phyloP scores from a whole-genome alignment of 2,329 filamentous ascomycete species.

The Corynespora cassiicola region DNA sequence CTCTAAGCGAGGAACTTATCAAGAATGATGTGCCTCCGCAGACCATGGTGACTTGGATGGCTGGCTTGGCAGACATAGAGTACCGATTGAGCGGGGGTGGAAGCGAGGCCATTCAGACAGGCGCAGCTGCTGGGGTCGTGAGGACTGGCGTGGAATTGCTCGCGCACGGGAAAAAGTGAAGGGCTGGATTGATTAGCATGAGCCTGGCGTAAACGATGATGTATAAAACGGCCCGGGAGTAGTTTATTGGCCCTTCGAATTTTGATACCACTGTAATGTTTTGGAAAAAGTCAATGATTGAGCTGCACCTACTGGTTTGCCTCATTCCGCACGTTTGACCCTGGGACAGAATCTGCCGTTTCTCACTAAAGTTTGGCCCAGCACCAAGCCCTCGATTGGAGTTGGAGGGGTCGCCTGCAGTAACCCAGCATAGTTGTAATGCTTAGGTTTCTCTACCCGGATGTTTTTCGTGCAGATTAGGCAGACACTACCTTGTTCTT shows the following conservation, averaged over 20 bases:
- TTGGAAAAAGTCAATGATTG: no score
- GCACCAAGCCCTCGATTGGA: no score
- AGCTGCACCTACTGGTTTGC: no score
- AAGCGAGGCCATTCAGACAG: constrained; percentile 87
- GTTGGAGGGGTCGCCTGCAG: no score
- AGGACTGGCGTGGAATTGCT: constrained; percentile 81
- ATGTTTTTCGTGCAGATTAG: no score
- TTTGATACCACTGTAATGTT: no score
- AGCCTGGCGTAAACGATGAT: constrained; percentile 4
- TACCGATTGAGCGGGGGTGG: constrained; percentile 88
- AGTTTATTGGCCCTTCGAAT: background rate
- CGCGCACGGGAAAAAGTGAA: constrained; percentile 34
- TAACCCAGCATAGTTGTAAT: no score
- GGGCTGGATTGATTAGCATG: background rate
- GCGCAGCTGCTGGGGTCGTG: constrained; percentile 88
- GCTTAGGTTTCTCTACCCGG: no score
- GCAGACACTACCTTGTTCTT: no score
- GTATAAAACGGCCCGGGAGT: constrained; percentile 6
- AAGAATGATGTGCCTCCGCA: constrained; percentile 84
- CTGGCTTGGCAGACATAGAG: constrained; percentile 90
- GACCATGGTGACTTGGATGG: constrained; percentile 89
- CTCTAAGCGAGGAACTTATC: constrained; percentile 80
- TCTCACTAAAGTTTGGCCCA: no score
- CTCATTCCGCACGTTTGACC: no score
- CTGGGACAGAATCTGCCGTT: no score